Conservation (phyloP, 176 grass and related monocot species). For the Elymus sibiricus region DNA sequence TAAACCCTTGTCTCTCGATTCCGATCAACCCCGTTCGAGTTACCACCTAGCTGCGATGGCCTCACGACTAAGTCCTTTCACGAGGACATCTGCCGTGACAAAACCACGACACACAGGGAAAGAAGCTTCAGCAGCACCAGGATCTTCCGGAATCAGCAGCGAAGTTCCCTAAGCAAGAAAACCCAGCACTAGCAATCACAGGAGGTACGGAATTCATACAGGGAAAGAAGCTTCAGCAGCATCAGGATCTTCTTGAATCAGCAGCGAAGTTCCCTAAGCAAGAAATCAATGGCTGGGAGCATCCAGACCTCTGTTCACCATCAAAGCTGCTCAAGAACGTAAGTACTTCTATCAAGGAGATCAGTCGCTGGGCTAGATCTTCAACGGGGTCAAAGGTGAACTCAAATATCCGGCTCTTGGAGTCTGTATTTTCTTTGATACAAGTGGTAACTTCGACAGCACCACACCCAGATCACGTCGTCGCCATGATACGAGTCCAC, state of each 20-base stretch:
- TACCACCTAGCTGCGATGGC: no score
- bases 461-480: background rate
- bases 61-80: no score
- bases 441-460: background rate
- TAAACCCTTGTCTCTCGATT: no score
- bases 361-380: conserved; percentile 1
- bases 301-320: background rate
- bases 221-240: background rate
- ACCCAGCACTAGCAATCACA: no score
- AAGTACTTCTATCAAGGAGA: background rate
- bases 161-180: conserved; percentile 5
- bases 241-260: background rate
- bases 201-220: no score
- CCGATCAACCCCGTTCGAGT: no score
- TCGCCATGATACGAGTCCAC: background rate
- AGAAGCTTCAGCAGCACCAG: background rate
- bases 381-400: background rate
- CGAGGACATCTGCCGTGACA: no score
- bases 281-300: conserved; percentile 9
- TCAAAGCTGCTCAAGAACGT: conserved; percentile 1
- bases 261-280: conserved; percentile 5
- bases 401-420: background rate
- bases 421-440: background rate
- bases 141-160: background rate
- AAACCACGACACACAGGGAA: background rate